Evolutionary conservation across 306 rosid species (phyloP).

Genomic region (Phaseolus lunatus): DNA sequence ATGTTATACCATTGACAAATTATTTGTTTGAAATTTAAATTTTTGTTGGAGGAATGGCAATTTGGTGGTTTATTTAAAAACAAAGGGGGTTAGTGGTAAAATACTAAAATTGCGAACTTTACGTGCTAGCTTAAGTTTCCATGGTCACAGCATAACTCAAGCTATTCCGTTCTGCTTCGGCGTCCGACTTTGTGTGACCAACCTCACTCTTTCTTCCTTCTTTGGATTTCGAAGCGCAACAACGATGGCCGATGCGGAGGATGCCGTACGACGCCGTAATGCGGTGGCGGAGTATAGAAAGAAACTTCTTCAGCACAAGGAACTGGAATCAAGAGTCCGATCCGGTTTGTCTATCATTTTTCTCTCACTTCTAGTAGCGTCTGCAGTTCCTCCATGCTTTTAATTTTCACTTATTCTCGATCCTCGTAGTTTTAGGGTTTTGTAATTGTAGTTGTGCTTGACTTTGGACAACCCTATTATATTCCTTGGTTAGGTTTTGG

Average conservation of each 20-base stretch:
- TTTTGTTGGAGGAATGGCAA: neutral
- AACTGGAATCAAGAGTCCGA: conserved; percentile 85
- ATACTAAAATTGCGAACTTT: neutral
- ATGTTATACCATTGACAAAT: too few relatives aligned
- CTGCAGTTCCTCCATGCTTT: neutral
- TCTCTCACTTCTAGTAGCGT: neutral
- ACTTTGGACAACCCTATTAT: neutral
- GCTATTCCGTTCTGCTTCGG: conserved; percentile 1
- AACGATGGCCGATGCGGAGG: conserved; percentile 74
- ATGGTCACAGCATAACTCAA: neutral
- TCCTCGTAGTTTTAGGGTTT: conserved; percentile 42
- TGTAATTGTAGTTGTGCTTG: conserved; percentile 11
- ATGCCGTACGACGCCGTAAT: conserved; percentile 70
- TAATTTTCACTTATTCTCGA: conserved; percentile 6
- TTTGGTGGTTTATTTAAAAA: neutral
- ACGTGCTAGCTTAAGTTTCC: neutral
- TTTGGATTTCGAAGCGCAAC: conserved; percentile 20
- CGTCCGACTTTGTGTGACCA: neutral
- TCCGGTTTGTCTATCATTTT: conserved; percentile 58
- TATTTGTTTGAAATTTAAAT: neutral
- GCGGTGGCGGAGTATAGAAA: conserved; percentile 76
- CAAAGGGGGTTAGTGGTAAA: neutral
- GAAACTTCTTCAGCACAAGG: conserved; percentile 89
- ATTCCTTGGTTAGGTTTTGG: conserved; percentile 13
- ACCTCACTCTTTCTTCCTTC: neutral